Base-by-base conservation (phyloP, 768 basidiomycete genomes). In the Pleurotus giganteus region DNA sequence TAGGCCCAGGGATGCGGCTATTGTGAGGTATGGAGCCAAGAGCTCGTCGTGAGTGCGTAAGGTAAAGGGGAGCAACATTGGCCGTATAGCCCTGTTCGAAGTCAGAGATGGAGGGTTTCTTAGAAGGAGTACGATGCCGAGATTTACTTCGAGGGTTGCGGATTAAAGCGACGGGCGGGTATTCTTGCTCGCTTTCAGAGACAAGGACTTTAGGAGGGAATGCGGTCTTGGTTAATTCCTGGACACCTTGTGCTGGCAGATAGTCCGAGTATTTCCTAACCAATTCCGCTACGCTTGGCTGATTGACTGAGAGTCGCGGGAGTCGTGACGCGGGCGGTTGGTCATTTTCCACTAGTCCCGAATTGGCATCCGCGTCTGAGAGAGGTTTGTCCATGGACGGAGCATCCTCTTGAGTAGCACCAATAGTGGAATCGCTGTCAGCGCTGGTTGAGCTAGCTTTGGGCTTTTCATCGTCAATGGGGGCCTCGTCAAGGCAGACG, bases 1-100 rank as follows among this genome's bases (percentile, higher is more conserved):
- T 71, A 7, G 82, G 83, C 1, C 73, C 86, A 7, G 82, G 76
- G 39, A 86, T 81, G 32, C 85, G 81, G 61, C 72, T 78, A 19
- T 63, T 62, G 42, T 60, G 65, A 5, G 69, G 64, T 12, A 66
- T 60, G 47, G 70, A 67, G 34, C 72, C 69, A 6, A 74, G 54
- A 4, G 78, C 65, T 51, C 83, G 77, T 42, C 83, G 77, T 28
- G 74, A 65, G 58, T 78, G 80, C 8, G 82, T 82, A 21, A 87
- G 73, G 60, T 91, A 86, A 59, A 82, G 79, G 2, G 92, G 88
- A 1, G 91, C 93, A 55, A 94, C 85, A 64, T 94, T 94, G n/a
- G 87, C 90, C 3, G 94, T 93, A 70, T 95, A 96, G 44, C 94
- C 85, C 54, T 89, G 84, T 70, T 96, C 94, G 52, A 92, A 92